Evolutionary conservation across 2,329 filamentous ascomycete genomes (phyloP).

Genomic region (Penicillium brevicompactum): DNA sequence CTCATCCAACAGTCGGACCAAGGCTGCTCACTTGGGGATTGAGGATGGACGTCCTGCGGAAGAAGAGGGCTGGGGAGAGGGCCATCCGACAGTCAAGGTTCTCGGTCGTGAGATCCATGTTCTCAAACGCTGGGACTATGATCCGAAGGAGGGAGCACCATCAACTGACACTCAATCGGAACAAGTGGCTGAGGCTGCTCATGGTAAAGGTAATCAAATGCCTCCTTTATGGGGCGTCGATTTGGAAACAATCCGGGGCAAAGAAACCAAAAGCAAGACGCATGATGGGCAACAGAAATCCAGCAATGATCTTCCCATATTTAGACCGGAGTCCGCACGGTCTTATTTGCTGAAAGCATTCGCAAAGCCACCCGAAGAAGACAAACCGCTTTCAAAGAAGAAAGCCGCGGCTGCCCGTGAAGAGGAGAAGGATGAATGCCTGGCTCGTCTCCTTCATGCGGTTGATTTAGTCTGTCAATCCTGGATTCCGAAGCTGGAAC

Average conservation of each 20-base stretch:
- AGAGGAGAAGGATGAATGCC: conserved; percentile 67
- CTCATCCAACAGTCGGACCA: conserved; percentile 75
- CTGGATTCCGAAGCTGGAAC: conserved; percentile 67
- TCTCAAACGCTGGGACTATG: conserved; percentile 76
- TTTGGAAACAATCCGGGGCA: conserved; percentile 56
- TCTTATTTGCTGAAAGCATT: conserved; percentile 58
- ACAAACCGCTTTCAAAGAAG: conserved; percentile 39
- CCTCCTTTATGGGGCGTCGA: conserved; percentile 62
- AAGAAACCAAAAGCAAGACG: conserved; percentile 36
- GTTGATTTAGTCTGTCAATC: conserved; percentile 72
- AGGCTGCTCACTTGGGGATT: conserved; percentile 74
- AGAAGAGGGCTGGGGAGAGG: conserved; percentile 71
- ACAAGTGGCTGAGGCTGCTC: conserved; percentile 2
- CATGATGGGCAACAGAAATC: conserved; percentile 21
- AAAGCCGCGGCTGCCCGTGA: conserved; percentile 53
- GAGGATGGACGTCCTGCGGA: conserved; percentile 66
- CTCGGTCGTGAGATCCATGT: conserved; percentile 75
- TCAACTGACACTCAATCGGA: conserved; percentile 13
- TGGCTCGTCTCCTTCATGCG: conserved; percentile 69
- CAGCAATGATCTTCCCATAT: conserved; percentile 65
- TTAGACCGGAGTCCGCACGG: conserved; percentile 70
- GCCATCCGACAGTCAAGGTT: conserved; percentile 72
- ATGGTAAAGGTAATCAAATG: conserved; percentile 26
- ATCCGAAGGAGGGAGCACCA: conserved; percentile 53
- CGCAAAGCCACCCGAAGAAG: conserved; percentile 11